Base-by-base conservation (phyloP, 345 rosid species). In the Melastoma malabathricum region DNA sequence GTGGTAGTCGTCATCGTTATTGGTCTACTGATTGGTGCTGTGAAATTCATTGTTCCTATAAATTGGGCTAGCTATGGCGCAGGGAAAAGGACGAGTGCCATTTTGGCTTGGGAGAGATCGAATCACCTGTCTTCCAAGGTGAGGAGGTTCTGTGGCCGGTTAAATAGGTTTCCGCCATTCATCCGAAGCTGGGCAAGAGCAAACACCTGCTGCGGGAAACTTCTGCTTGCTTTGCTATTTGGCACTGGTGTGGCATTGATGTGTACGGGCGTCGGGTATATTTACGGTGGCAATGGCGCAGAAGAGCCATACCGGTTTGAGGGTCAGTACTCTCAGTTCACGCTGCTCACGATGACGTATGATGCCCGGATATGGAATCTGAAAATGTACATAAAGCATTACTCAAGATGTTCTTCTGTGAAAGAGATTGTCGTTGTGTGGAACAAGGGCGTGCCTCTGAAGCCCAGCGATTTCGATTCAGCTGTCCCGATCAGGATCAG, bases 301-400 rank as follows among this genome's bases (percentile, higher is more conserved):
- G 75, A 74, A n/a, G 77, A 73, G 58, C 75, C 90, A 46, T 85
- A 84, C 69, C 59, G 64, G 0, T 66, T 73, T 63, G 78, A 81
- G 46, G 84, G 94, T 62, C 76, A 81, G 44, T 64, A 68, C 63
- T 92, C 99, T 27, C 88, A 88, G 64, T 92, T 92, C 73, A 92
- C 99, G 10, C 52, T 92, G 58, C 66, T 83, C 46, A 81, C 99
- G 2, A 88, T 92, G 99, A 92, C 99, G 4, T 88, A 84, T 12
- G 95, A 84, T 31, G 90, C 99, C 45, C 99, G 99, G 39, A 81
- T 88, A 15, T 92, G 99, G 99, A 92, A 92, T 71, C 66, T 92
- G 73, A 92, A 84, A 64, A 77, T 92, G 94, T 88, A 77, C 31
- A 78, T 84, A 41, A 83, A 76, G 60, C 99, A 85, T 66, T 92